A percentile compares a stretch with the other conserved stretches of the same genome.
Evolutionary conservation across 257 asterid genomes (phyloP).

Genomic region (Penstemon eatonii): DNA sequence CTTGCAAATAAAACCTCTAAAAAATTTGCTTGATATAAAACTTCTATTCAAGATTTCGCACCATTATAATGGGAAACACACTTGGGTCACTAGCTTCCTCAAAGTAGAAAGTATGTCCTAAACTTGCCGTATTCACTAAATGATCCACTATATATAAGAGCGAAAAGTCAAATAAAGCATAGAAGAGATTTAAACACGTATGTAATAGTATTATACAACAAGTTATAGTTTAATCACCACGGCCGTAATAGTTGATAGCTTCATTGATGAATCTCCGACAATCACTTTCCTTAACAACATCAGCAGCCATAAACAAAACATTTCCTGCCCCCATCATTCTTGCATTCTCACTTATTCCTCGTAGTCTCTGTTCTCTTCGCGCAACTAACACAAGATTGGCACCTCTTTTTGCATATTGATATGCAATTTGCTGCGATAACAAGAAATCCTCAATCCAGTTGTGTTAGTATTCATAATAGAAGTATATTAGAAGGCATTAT

Average conservation of each 20-base stretch:
- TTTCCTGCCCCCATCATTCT: constrained; percentile 56
- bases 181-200: neutral
- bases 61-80: constrained; percentile 81
- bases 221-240: constrained; percentile 37
- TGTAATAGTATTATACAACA: neutral
- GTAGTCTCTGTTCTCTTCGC: constrained; percentile 70
- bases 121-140: constrained; percentile 81
- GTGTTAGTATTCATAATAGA: neutral
- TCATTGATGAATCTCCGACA: constrained; percentile 77
- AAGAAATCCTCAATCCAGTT: neutral
- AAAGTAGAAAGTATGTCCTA: constrained; percentile 90
- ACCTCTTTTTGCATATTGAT: constrained; percentile 81
- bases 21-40: neutral
- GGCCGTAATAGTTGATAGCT: constrained; percentile 59
- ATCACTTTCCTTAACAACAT: constrained; percentile 93
- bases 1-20: neutral
- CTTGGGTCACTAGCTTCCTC: constrained; percentile 87
- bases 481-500: neutral
- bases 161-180: neutral
- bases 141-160: constrained; percentile 69
- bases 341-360: constrained; percentile 80
- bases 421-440: constrained; percentile 76
- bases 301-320: constrained; percentile 82
- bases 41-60: constrained; percentile 18
- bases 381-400: constrained; percentile 84